phyloP scores from a whole-genome alignment of 2,329 filamentous ascomycete species.

The Fusarium gaditjirri region DNA sequence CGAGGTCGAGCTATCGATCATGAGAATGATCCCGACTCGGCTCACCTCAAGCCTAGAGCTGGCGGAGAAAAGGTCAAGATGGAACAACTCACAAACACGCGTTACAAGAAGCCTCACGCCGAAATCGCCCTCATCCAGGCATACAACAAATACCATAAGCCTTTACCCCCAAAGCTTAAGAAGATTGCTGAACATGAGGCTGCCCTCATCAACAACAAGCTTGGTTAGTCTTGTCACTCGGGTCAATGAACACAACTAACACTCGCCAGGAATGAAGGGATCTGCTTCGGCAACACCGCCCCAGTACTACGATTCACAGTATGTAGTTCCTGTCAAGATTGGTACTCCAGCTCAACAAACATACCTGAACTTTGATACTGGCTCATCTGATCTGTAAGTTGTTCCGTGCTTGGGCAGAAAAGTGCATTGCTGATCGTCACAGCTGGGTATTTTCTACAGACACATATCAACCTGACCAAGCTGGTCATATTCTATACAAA shows the following conservation, averaged over 20 bases:
- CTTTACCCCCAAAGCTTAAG: slow-evolving; percentile 44
- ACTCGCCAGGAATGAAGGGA: slow-evolving; percentile 30
- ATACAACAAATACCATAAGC: slow-evolving; percentile 52
- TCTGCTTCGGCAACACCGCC: slow-evolving; percentile 44
- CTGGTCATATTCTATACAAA: slow-evolving; percentile 68
- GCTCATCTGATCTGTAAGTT: slow-evolving; percentile 60
- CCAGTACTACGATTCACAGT: slow-evolving; percentile 62
- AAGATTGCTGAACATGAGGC: slow-evolving; percentile 34
- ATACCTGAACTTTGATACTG: slow-evolving; percentile 77
- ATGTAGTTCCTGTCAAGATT: slow-evolving; percentile 70
- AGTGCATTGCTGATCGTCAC: slow-evolving; percentile 29
- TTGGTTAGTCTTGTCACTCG: slow-evolving; percentile 9
- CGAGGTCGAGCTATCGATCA: slow-evolving; percentile 3
- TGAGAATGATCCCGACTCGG: not conserved
- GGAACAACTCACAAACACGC: slow-evolving; percentile 49
- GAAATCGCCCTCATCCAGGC: slow-evolving; percentile 46
- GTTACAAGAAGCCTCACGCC: slow-evolving; percentile 49
- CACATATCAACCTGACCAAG: slow-evolving; percentile 57
- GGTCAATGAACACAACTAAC: not conserved
- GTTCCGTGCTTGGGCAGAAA: accelerated
- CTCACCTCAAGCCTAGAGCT: slow-evolving; percentile 12
- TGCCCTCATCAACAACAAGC: slow-evolving; percentile 41
- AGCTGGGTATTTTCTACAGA: slow-evolving; percentile 76
- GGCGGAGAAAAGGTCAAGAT: slow-evolving; percentile 44
- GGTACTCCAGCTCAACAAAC: slow-evolving; percentile 67